phyloP scores from a whole-genome alignment of 768 basidiomycete genomes.

The Neoboletus subvelutipes region DNA sequence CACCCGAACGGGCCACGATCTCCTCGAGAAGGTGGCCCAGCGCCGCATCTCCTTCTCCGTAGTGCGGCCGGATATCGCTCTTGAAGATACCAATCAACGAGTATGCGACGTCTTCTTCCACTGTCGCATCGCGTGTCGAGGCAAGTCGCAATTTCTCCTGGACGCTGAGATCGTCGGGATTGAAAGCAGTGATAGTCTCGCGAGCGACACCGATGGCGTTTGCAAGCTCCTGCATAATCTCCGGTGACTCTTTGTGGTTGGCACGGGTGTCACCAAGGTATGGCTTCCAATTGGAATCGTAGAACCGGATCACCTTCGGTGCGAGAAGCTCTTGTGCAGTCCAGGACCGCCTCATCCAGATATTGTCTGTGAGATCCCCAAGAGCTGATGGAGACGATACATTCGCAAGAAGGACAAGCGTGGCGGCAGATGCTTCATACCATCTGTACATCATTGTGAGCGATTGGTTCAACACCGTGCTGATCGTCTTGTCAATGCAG shows the following conservation, averaged over 20 bases:
- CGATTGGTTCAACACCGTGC: not conserved
- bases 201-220: not conserved
- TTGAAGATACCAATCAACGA: constrained; percentile 15
- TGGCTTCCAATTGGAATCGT: not conserved
- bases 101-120: constrained; percentile 9
- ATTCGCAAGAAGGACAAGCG: not conserved
- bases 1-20: constrained; percentile 5
- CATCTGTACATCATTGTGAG: not conserved
- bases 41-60: constrained; percentile 3
- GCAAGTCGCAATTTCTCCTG: constrained; percentile 9
- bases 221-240: not conserved
- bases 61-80: constrained; percentile 4
- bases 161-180: not conserved
- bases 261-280: not conserved
- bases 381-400: not conserved
- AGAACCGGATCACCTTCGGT: not conserved
- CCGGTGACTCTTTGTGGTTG: not conserved
- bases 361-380: not conserved
- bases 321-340: not conserved
- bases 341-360: not conserved
- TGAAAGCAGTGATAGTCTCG: not conserved
- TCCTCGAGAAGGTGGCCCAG: constrained; percentile 10
- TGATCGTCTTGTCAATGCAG: not conserved
- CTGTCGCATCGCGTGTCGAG: constrained; percentile 5
- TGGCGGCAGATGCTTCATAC: not conserved